phyloP scores from a whole-genome alignment of 2,329 filamentous ascomycete species.

The Rhytidhysteron rufulum region DNA sequence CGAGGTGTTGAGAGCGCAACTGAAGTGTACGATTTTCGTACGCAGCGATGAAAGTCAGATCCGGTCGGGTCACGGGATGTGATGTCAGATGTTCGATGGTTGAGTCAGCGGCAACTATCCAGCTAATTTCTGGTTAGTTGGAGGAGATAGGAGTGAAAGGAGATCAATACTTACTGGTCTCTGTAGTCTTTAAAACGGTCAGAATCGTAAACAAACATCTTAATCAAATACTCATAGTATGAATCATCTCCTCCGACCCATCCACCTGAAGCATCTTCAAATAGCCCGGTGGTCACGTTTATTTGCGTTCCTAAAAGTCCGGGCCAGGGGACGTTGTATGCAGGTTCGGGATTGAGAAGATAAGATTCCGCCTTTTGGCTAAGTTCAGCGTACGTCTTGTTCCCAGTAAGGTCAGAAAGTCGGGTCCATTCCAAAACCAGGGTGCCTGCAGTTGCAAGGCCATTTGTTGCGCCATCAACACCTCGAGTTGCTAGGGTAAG shows the following conservation, averaged over 20 bases:
- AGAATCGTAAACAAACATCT: slow-evolving; percentile 81
- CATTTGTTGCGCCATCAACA: slow-evolving; percentile 55
- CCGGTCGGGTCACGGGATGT: slow-evolving; percentile 45
- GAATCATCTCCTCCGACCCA: slow-evolving; percentile 77
- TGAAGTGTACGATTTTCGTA: slow-evolving; percentile 47
- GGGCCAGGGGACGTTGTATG: slow-evolving; percentile 66
- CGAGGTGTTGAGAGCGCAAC: slow-evolving; percentile 51
- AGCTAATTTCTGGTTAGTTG: slow-evolving; percentile 34
- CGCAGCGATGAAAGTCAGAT: slow-evolving; percentile 67
- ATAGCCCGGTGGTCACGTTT: slow-evolving; percentile 61
- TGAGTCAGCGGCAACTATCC: slow-evolving; percentile 71
- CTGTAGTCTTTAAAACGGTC: slow-evolving; percentile 60
- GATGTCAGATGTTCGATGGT: slow-evolving; percentile 34
- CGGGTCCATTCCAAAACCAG: slow-evolving; percentile 81
- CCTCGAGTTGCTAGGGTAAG: slow-evolving; percentile 57
- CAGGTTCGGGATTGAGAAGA: slow-evolving; percentile 63
- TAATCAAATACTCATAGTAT: slow-evolving; percentile 87
- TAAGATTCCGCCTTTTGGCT: slow-evolving; percentile 66
- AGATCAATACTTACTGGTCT: slow-evolving; percentile 45
- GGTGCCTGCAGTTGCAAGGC: slow-evolving; percentile 72
- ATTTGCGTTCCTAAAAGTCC: slow-evolving; percentile 70
- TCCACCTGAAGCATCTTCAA: slow-evolving; percentile 64
- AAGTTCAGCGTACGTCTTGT: slow-evolving; percentile 63
- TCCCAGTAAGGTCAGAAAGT: slow-evolving; percentile 69
- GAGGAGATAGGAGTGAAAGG: not conserved